These are phyloP conservation scores for Ceratocystis albifundus DNA, from an alignment of 2,329 filamentous ascomycete species.

Conservation along the genomic window DNA sequence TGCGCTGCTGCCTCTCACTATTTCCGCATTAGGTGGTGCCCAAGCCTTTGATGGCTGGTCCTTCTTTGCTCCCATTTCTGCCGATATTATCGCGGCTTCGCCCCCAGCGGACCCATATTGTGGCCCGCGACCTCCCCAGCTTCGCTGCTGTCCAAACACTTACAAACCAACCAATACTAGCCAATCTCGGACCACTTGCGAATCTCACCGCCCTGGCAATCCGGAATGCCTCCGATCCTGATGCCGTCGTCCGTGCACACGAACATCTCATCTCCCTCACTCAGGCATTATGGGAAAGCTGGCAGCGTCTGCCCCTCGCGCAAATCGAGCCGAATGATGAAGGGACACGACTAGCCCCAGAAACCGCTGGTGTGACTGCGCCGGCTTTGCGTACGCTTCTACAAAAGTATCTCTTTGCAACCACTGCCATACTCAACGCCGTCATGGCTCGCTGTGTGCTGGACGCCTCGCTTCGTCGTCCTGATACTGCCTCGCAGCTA, in stretches of 20 bases:
- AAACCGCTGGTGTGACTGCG: conserved; percentile 55
- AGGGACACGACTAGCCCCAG: conserved; percentile 47
- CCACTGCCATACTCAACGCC: conserved; percentile 62
- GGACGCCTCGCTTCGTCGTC: conserved; percentile 36
- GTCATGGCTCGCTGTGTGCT: conserved; percentile 53
- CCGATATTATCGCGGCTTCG: conserved; percentile 24
- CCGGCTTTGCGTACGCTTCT: conserved; percentile 64
- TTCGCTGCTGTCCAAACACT: conserved; percentile 48
- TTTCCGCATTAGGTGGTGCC: conserved; percentile 54
- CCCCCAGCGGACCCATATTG: conserved; percentile 42
- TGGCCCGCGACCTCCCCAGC: conserved; percentile 54
- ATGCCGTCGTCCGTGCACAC: conserved; percentile 38
- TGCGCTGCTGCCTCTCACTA: conserved; percentile 55
- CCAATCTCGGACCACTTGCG: conserved; percentile 56
- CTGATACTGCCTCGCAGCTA: conserved; percentile 45
- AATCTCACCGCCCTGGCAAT: conserved; percentile 53
- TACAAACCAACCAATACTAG: conserved; percentile 49
- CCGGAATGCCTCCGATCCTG: conserved; percentile 40
- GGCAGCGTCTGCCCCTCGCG: conserved; percentile 64
- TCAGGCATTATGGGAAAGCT: conserved; percentile 54
- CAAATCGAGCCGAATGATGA: conserved; percentile 60
- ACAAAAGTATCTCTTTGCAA: conserved; percentile 62
- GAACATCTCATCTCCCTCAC: conserved; percentile 59
- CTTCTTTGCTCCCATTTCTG: conserved; percentile 54
- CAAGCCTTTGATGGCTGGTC: conserved; percentile 67